phyloP scores from a whole-genome alignment of 768 basidiomycete species.

The Tubosaeta sp. region DNA sequence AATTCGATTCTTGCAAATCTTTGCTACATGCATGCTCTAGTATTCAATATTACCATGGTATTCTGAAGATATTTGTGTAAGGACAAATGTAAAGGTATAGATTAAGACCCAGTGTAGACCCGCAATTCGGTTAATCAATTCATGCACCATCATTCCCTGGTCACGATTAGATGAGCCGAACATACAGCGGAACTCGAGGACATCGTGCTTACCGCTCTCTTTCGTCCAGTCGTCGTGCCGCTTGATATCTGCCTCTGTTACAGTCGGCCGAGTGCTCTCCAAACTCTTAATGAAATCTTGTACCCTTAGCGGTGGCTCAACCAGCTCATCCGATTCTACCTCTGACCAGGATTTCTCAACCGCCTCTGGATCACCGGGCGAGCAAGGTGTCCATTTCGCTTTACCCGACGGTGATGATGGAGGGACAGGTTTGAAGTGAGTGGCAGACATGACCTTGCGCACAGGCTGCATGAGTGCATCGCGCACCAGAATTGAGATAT shows the following conservation, averaged over 20 bases:
- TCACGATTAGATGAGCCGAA: neutral
- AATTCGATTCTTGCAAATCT: slow-evolving; percentile 1
- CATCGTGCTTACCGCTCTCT: slow-evolving; percentile 61
- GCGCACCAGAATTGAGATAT: slow-evolving; percentile 90
- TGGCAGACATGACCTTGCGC: slow-evolving; percentile 91
- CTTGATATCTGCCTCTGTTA: slow-evolving; percentile 83
- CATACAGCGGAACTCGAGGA: neutral
- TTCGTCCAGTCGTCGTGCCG: slow-evolving; percentile 80
- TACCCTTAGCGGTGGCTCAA: slow-evolving; percentile 80
- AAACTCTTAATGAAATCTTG: slow-evolving; percentile 82
- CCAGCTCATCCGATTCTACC: slow-evolving; percentile 79
- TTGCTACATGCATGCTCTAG: slow-evolving; percentile 6
- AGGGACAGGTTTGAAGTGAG: slow-evolving; percentile 78
- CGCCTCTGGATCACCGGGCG: slow-evolving; percentile 84
- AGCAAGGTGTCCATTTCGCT: slow-evolving; percentile 90
- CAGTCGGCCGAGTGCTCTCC: slow-evolving; percentile 78
- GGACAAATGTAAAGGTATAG: slow-evolving; percentile 18
- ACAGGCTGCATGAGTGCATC: slow-evolving; percentile 99
- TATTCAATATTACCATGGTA: slow-evolving; percentile 21
- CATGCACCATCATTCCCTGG: slow-evolving; percentile 33
- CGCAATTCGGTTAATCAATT: neutral
- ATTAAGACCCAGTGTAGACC: slow-evolving; percentile 4
- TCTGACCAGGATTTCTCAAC: slow-evolving; percentile 89
- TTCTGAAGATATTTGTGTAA: slow-evolving; percentile 8
- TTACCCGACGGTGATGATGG: slow-evolving; percentile 19